A percentile compares a stretch with the other conserved stretches of the same genome.
Evolutionary conservation across 1,284 basidiomycete genomes (phyloP).

Genomic region (Ceratorhiza oryzae-sativae): DNA sequence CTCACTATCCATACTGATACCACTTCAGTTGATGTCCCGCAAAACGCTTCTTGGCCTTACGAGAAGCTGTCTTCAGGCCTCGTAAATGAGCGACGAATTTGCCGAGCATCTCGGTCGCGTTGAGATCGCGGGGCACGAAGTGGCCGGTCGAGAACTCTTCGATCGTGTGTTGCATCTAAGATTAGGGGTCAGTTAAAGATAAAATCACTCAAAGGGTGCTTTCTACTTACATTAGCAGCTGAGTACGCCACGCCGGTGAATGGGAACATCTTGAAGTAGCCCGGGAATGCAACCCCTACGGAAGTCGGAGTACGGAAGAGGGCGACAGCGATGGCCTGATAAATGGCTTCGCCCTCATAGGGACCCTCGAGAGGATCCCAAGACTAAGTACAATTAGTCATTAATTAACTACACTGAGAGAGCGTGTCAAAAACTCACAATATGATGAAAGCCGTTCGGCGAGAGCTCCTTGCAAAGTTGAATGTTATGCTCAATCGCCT

Average conservation of each 20-base stretch:
- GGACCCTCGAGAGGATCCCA: no score
- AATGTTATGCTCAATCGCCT: not conserved
- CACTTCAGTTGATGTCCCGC: not conserved
- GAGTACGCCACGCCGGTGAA: not conserved
- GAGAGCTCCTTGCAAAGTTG: not conserved
- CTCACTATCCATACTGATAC: conserved; percentile 10
- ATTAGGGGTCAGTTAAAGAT: not conserved
- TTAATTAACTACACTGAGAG: no score
- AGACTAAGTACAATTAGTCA: no score
- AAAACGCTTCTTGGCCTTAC: not conserved
- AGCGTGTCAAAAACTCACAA: not conserved
- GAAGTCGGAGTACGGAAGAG: not conserved
- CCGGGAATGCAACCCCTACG: not conserved
- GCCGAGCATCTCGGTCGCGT: conserved; percentile 1
- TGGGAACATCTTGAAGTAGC: not conserved
- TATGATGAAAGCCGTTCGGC: not conserved
- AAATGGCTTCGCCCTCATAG: not conserved
- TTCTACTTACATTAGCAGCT: conserved; percentile 6
- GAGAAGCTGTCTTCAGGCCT: not conserved
- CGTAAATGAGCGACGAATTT: conserved; percentile 18
- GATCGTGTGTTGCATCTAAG: conserved; percentile 3
- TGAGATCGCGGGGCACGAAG: not conserved
- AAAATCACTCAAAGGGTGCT: not conserved
- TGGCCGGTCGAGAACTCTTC: conserved; percentile 8
- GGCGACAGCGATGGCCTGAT: not conserved